Base-by-base conservation (phyloP, 306 rosid species). In the Vicia sativa region DNA sequence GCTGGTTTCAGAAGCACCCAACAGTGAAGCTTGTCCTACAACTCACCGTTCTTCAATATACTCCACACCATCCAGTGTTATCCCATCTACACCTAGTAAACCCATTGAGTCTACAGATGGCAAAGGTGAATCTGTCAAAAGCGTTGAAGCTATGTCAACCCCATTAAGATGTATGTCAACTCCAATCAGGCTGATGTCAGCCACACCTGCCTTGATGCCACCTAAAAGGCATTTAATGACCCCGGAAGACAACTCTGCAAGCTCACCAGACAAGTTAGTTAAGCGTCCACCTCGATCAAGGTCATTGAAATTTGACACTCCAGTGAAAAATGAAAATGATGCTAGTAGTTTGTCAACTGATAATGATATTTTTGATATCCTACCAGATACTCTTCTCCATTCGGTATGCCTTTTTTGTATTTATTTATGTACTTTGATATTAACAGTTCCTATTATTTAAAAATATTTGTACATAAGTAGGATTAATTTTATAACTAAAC, bases 221-320 rank as follows among this genome's bases (percentile, higher is more conserved):
- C 82, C 90, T 45, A 87, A 87, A 83, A 75, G 84, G 81, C 49
- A 64, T 68, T 62, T 28, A 48, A 88, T 79, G 90, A 90, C 78
- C 71, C 88, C 95, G 0, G 86, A 82, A 10, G 80, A 81, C 34
- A 67, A 65, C 66, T 38, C 72, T 56, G 13, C 64, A 26, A 34
- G 62, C 75, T 73, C 81, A 12, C 67, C 74, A 0, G 81, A 58
- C 76, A 90, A 82, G 67, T 54, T 93, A 73, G 80, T 74, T 58
- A 76, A 87, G 80, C 87, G 81, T 2, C 84, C 87, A 41, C 77
- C 84, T 9, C 76, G 85, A 15, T 48, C 82, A 15, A 86, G 88
- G 69, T 84, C 91, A 7, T 81, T 92, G 79, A 49, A 79, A 73
- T 92, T 87, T 39, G 89, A 86, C 78, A 72, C 89, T 72, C 96